These are phyloP conservation scores for Athelia psychrophila DNA, from an alignment of 1,284 basidiomycete genomes.

Conservation along the genomic window DNA sequence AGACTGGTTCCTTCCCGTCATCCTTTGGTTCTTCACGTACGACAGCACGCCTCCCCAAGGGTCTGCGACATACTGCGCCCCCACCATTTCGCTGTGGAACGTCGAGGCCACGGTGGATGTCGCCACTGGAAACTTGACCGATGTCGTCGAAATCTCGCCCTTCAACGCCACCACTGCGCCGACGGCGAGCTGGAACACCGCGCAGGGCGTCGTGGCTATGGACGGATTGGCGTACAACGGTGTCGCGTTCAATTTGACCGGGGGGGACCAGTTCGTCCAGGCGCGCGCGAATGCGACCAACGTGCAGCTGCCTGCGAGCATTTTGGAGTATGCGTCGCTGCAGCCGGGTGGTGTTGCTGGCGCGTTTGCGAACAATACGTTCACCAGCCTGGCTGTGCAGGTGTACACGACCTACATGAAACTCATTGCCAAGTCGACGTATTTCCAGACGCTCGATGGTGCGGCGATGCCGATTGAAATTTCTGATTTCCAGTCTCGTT, in stretches of 20 bases:
- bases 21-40: slow-evolving; percentile 56
- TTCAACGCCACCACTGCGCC: slow-evolving; percentile 32
- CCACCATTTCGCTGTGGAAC: slow-evolving; percentile 37
- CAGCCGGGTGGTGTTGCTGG: slow-evolving; percentile 32
- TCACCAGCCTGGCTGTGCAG: slow-evolving; percentile 32
- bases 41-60: slow-evolving; percentile 17
- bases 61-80: slow-evolving; percentile 45
- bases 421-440: slow-evolving; percentile 46
- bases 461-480: slow-evolving; percentile 36
- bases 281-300: slow-evolving; percentile 37
- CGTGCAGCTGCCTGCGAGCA: slow-evolving; percentile 46
- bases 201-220: slow-evolving; percentile 40
- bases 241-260: slow-evolving; percentile 38
- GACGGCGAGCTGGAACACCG: slow-evolving; percentile 37
- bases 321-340: slow-evolving; percentile 42
- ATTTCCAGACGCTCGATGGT: slow-evolving; percentile 35
- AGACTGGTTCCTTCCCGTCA: slow-evolving; percentile 41
- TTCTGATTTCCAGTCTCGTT: slow-evolving; percentile 38
- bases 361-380: slow-evolving; percentile 35
- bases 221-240: slow-evolving; percentile 50
- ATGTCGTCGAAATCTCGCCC: slow-evolving; percentile 34
- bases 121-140: slow-evolving; percentile 27
- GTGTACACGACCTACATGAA: slow-evolving; percentile 46
- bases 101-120: slow-evolving; percentile 25
- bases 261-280: slow-evolving; percentile 32